These are phyloP conservation scores for Intubia oerlemansii DNA, from an alignment of 2,329 filamentous ascomycete species.

Conservation along the genomic window DNA sequence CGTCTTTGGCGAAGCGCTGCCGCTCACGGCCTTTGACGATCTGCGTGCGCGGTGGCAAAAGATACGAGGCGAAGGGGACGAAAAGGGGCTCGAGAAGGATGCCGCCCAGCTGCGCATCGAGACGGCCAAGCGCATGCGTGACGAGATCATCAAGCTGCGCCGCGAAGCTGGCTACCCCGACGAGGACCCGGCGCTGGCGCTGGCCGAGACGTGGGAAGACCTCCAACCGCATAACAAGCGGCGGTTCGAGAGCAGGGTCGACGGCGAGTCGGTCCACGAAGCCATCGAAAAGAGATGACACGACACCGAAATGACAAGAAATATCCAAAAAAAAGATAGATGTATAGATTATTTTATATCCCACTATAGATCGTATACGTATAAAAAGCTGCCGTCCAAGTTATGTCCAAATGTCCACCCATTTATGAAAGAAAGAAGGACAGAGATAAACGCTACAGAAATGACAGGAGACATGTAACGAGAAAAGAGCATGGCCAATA, in stretches of 20 bases:
- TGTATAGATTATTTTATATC: too few relatives aligned
- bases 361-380: too few relatives aligned
- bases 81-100: constrained; percentile 29
- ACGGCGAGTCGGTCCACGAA: constrained; percentile 24
- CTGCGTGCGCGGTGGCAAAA: constrained; percentile 50
- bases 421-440: too few relatives aligned
- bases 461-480: too few relatives aligned
- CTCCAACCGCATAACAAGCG: constrained; percentile 25
- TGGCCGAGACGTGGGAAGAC: constrained; percentile 61
- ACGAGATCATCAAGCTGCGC: constrained; percentile 63
- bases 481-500: too few relatives aligned
- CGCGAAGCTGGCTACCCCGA: constrained; percentile 52
- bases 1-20: constrained; percentile 59
- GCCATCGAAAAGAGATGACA: neutral
- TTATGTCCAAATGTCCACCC: too few relatives aligned
- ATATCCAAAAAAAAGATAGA: too few relatives aligned
- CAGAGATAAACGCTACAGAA: too few relatives aligned
- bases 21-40: constrained; percentile 59
- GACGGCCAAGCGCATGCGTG: constrained; percentile 55
- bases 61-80: too few relatives aligned
- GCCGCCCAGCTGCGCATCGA: constrained; percentile 59
- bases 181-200: constrained; percentile 45
- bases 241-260: constrained; percentile 30
- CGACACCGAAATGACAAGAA: too few relatives aligned
- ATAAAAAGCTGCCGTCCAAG: too few relatives aligned